These are phyloP conservation scores for Fusarium verrucosum DNA, from an alignment of 2,329 filamentous ascomycete species.

Conservation along the genomic window DNA sequence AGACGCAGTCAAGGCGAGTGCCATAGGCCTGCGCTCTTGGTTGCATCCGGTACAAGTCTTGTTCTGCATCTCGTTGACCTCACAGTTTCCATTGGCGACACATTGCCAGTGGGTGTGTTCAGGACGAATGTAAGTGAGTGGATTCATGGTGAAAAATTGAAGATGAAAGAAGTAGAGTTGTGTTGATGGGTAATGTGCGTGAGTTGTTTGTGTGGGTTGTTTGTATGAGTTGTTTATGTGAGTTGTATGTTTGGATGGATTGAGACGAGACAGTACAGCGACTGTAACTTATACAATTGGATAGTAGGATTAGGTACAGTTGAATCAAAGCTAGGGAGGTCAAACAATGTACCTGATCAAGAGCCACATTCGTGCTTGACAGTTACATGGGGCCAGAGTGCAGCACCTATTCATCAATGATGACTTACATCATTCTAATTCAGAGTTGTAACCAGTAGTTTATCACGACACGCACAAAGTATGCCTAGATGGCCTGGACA, in stretches of 20 bases:
- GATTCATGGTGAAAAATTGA: neutral
- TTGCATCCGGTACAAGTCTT: neutral
- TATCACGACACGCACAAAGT: too few relatives aligned
- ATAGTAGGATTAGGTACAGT: neutral
- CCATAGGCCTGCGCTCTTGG: neutral
- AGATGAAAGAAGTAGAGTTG: rapidly evolving
- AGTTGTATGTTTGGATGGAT: rapidly evolving
- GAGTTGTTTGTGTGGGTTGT: too few relatives aligned
- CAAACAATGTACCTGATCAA: too few relatives aligned
- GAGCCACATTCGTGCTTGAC: too few relatives aligned
- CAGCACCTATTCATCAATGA: too few relatives aligned
- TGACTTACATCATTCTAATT: too few relatives aligned
- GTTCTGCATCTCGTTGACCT: neutral
- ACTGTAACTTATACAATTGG: neutral
- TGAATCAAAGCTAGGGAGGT: neutral
- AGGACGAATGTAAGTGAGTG: rapidly evolving
- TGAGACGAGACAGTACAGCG: rapidly evolving
- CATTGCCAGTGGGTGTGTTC: neutral
- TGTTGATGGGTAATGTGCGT: neutral
- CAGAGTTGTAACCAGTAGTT: too few relatives aligned
- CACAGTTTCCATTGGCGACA: too few relatives aligned
- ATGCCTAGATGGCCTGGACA: too few relatives aligned
- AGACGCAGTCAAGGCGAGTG: too few relatives aligned
- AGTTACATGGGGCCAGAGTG: too few relatives aligned
- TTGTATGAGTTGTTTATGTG: neutral